phyloP scores from a whole-genome alignment of 306 rosid genomes.

The Dryas octopetala region DNA sequence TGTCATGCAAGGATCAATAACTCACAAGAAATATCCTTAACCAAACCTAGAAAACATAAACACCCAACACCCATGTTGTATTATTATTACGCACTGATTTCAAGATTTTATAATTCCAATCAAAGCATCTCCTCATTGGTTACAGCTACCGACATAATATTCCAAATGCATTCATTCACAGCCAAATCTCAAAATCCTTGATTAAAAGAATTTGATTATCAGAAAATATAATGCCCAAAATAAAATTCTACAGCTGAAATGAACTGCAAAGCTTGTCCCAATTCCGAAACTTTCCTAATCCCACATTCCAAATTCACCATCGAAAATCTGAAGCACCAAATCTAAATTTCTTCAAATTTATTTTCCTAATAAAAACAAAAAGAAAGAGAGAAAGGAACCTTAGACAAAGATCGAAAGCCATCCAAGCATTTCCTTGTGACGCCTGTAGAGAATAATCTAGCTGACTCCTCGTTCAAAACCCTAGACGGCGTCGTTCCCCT shows the following conservation, averaged over 20 bases:
- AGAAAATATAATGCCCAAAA: not conserved
- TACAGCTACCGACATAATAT: not conserved
- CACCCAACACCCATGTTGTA: not conserved
- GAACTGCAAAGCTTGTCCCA: not conserved
- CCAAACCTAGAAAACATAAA: not conserved
- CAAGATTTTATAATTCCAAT: not conserved
- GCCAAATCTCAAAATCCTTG: not conserved
- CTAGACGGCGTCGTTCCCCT: not conserved
- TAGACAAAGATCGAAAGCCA: constrained; percentile 7
- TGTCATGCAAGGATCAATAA: too few species aligned
- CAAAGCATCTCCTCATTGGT: not conserved
- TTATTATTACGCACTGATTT: not conserved
- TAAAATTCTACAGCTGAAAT: not conserved
- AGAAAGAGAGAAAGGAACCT: constrained; percentile 3
- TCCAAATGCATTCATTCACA: not conserved
- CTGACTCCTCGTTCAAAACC: not conserved
- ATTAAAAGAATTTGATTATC: not conserved
- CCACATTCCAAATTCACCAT: not conserved
- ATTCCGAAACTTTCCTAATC: not conserved
- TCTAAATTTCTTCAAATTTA: not conserved
- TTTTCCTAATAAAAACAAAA: not conserved
- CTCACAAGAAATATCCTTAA: not conserved
- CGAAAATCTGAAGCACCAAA: not conserved
- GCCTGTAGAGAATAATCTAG: constrained; percentile 9
- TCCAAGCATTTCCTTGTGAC: constrained; percentile 18